phyloP scores from a whole-genome alignment of 2,329 filamentous ascomycete genomes.

The Zopfia rhizophila region DNA sequence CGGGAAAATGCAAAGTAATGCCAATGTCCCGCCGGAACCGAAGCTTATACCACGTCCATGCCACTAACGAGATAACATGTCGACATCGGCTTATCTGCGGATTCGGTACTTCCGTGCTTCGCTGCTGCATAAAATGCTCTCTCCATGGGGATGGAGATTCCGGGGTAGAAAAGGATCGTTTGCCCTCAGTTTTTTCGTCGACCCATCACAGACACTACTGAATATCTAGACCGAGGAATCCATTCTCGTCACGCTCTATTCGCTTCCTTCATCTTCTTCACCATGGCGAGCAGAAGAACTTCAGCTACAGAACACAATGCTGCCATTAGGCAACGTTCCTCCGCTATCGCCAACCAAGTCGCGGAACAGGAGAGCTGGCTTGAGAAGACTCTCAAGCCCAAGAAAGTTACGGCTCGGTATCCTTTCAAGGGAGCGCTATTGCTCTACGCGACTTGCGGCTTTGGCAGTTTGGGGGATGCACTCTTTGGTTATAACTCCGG shows the following conservation, averaged over 20 bases:
- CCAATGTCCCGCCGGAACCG: too few relatives aligned
- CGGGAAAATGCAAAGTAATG: too few relatives aligned
- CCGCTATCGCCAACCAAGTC: conserved; percentile 33
- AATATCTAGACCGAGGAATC: background rate
- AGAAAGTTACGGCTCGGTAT: conserved; percentile 48
- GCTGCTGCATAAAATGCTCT: too few relatives aligned
- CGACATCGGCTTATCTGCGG: too few relatives aligned
- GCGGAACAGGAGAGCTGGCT: conserved; percentile 42
- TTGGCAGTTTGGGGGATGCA: conserved; percentile 54
- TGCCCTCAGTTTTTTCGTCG: too few relatives aligned
- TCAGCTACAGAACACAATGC: conserved; percentile 28
- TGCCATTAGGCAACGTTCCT: conserved; percentile 31
- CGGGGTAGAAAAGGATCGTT: too few relatives aligned
- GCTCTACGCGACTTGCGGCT: conserved; percentile 53
- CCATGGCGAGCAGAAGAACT: conserved; percentile 21
- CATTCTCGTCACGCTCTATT: background rate
- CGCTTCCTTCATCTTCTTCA: conserved; percentile 1
- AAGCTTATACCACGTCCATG: too few relatives aligned
- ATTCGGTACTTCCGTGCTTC: too few relatives aligned
- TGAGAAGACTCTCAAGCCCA: conserved; percentile 50
- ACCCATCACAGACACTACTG: too few relatives aligned
- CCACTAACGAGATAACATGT: too few relatives aligned
- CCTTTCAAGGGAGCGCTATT: conserved; percentile 50
- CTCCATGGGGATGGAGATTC: too few relatives aligned
- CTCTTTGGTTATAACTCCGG: conserved; percentile 57